phyloP scores from a whole-genome alignment of 805 yeast species.

The Wickerhamiella cacticola region DNA sequence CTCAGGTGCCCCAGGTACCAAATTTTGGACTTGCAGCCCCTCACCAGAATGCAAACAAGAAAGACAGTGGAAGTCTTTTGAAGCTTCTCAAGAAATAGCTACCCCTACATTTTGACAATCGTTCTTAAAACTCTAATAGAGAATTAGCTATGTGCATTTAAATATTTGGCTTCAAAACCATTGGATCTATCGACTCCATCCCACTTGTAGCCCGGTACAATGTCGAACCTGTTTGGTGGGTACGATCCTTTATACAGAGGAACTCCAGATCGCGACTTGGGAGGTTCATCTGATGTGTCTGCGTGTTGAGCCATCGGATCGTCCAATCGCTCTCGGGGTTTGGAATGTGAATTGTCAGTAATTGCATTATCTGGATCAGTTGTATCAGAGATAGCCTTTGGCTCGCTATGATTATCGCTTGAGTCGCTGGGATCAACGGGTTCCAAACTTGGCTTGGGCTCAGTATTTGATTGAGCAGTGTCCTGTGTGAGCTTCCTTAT shows the following conservation, averaged over 20 bases:
- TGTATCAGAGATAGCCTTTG: no score
- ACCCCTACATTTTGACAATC: neutral
- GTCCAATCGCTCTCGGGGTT: neutral
- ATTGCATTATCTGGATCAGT: neutral
- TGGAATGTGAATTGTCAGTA: neutral
- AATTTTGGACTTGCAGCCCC: neutral
- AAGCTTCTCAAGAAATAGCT: constrained; percentile 1
- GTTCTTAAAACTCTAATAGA: neutral
- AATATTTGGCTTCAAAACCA: constrained; percentile 65
- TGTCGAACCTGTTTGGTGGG: constrained; percentile 61
- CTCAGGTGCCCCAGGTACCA: neutral
- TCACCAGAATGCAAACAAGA: constrained; percentile 2
- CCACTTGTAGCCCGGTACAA: constrained; percentile 76
- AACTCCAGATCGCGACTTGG: constrained; percentile 32
- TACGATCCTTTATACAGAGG: constrained; percentile 43
- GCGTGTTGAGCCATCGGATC: constrained; percentile 11
- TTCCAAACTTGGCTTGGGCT: no score
- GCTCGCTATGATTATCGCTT: neutral
- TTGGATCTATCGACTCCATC: constrained; percentile 84
- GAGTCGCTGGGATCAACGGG: neutral
- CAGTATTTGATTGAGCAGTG: no score
- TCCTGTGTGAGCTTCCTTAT: neutral
- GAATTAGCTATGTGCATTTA: constrained; percentile 24
- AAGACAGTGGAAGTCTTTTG: constrained; percentile 4
- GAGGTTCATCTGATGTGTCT: no score